Percentiles rank a stretch among this genome's conserved stretches.
Evolutionary conservation across 768 basidiomycete genomes (phyloP).

Genomic region (Boletus tomentosulus): DNA sequence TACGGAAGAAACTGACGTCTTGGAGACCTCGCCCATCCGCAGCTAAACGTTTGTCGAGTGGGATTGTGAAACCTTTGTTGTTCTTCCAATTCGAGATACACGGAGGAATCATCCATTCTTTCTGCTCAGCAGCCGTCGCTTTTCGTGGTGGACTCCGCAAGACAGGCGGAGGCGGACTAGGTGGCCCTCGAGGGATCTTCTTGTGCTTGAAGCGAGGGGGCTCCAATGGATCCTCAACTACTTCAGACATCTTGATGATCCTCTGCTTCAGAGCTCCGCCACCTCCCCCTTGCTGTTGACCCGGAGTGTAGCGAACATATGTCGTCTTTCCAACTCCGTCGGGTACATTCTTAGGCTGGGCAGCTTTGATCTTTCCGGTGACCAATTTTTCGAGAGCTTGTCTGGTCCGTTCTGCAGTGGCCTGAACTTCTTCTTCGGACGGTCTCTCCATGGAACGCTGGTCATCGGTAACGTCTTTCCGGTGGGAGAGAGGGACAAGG

Average conservation of each 20-base stretch:
- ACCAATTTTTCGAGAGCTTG: slow-evolving; percentile 91
- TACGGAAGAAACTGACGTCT: slow-evolving; percentile 60
- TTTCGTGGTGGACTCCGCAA: slow-evolving; percentile 93
- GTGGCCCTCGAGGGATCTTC: slow-evolving; percentile 96
- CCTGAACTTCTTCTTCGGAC: slow-evolving; percentile 86
- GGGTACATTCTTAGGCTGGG: slow-evolving; percentile 94
- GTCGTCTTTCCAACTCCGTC: slow-evolving; percentile 77
- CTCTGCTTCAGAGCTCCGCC: slow-evolving; percentile 73
- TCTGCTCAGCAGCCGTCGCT: slow-evolving; percentile 95
- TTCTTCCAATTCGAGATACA: slow-evolving; percentile 99
- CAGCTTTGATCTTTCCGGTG: slow-evolving; percentile 95
- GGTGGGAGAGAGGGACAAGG: slow-evolving; percentile 85
- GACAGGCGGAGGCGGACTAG: slow-evolving; percentile 94
- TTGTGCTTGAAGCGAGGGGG: slow-evolving; percentile 98
- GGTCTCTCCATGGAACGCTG: slow-evolving; percentile 84
- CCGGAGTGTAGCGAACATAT: slow-evolving; percentile 96
- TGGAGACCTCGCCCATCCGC: slow-evolving; percentile 98
- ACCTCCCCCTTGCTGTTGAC: slow-evolving; percentile 69
- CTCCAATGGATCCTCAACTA: slow-evolving; percentile 96
- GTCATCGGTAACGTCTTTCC: slow-evolving; percentile 79
- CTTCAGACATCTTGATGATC: slow-evolving; percentile 98
- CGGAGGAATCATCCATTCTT: slow-evolving; percentile 99
- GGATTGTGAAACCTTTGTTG: slow-evolving; percentile 99
- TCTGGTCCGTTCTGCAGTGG: slow-evolving; percentile 87
- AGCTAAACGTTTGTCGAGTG: slow-evolving; percentile 94